These are phyloP conservation scores for Puccinia novopanici DNA, from an alignment of 1,284 basidiomycete genomes.

Conservation along the genomic window DNA sequence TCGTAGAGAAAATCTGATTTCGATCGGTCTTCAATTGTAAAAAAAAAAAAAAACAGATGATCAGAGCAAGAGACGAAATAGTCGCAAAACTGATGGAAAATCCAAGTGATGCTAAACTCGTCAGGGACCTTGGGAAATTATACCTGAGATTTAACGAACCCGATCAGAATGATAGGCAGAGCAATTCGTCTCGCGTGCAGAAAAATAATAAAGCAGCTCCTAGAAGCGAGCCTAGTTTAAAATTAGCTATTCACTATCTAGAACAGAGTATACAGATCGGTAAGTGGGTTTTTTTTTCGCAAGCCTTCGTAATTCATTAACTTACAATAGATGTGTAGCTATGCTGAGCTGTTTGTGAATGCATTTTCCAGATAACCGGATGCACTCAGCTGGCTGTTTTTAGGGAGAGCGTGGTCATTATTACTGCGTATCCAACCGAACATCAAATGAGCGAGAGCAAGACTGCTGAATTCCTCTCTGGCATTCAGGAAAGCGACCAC, in stretches of 20 bases:
- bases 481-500: slow-evolving; percentile 23
- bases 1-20: background rate
- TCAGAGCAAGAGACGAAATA: slow-evolving; percentile 30
- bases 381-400: slow-evolving; percentile 29
- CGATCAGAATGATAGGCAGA: slow-evolving; percentile 11
- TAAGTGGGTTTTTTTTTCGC: background rate
- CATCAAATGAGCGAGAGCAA: slow-evolving; percentile 19
- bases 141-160: slow-evolving; percentile 35
- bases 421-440: slow-evolving; percentile 10
- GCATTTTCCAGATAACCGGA: slow-evolving; percentile 32
- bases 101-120: slow-evolving; percentile 27
- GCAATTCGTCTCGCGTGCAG: background rate
- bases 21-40: background rate
- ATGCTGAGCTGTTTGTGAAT: background rate
- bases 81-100: slow-evolving; percentile 24
- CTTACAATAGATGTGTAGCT: background rate
- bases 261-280: slow-evolving; percentile 44
- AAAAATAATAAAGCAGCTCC: background rate
- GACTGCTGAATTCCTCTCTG: slow-evolving; percentile 36
- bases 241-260: slow-evolving; percentile 43
- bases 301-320: background rate
- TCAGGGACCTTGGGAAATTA: slow-evolving; percentile 37
- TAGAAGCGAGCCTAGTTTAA: slow-evolving; percentile 41
- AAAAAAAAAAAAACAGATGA: slow-evolving; percentile 18
- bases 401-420: slow-evolving; percentile 42